Evolutionary conservation across 2,329 filamentous ascomycete genomes (phyloP), one percentile per base, ranked within the genome.

Genomic region (Calonectria multiphialidica): DNA sequence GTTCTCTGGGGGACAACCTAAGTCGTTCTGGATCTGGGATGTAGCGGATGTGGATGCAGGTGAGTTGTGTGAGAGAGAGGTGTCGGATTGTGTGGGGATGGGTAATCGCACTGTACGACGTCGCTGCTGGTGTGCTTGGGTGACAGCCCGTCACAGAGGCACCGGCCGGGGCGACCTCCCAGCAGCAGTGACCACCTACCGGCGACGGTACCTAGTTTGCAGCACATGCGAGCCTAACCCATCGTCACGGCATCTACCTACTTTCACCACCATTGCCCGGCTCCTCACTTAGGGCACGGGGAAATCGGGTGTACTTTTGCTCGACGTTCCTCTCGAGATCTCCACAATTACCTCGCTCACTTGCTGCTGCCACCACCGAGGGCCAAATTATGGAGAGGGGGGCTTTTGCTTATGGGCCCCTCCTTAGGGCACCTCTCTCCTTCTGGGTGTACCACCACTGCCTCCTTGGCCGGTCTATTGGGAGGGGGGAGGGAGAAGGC

Each of bases 21-120:
- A 71, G 74, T 74, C 64, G 74, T 77, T 76, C 74, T 76, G 73
- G 70, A 77, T 76, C 74, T 75, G 71, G 73, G 70, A 74, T 72
- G 66, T 72, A 74, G 70, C 74, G 68, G 28, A 61, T 66, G 71
- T 71, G 66, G 73, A 76, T 73, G 74, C 77, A 77, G 73, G 74
- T 76, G 73, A 74, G 66, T 75, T 74, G 71, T 68, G 68, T 66
- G 67, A 65, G 67, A 63, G 57, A 10, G 59, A 62, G 63, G 70
- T 59, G 66, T 68, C 40, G 18, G 44, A 23, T 66, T 66, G 73
- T 67, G 71, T 61, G 66, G 42, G 44, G 49, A 59, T 6, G 49
- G 33, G 18, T 9, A 61, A 28, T 53, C 55, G 66, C 66, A 68
- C 66, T 68, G 66, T 68, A 68, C 66, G 25, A 23, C 47, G 66